phyloP scores from a whole-genome alignment of 495 filamentous ascomycete species.

The Neurospora sp. region DNA sequence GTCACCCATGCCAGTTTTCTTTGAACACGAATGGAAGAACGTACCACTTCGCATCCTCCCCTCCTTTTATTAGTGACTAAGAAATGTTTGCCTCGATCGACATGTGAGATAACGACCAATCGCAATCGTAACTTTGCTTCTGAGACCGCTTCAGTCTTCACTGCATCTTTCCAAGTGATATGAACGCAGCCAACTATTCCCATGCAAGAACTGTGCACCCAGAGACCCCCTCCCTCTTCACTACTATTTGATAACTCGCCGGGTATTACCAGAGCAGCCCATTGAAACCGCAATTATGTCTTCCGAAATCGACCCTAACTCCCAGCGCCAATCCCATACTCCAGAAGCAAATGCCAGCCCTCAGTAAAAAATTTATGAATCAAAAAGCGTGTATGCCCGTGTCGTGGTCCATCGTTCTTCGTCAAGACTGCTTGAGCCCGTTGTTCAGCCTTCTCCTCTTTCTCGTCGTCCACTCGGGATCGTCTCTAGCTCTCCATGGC shows the following conservation, averaged over 20 bases:
- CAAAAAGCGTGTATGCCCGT: background rate
- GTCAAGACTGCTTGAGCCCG: background rate
- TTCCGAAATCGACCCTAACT: background rate
- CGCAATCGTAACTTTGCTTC: background rate
- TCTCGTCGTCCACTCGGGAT: constrained; percentile 35
- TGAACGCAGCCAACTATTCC: background rate
- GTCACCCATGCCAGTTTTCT: background rate
- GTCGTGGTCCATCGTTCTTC: background rate
- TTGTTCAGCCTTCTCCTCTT: background rate
- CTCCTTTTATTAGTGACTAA: background rate
- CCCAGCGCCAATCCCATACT: background rate
- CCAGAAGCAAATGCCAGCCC: background rate
- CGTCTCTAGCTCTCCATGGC: constrained; percentile 37
- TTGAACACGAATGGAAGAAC: background rate
- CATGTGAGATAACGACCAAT: background rate
- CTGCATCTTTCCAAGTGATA: background rate
- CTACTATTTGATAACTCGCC: background rate
- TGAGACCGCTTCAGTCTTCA: background rate
- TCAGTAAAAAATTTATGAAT: background rate
- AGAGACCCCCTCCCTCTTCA: background rate
- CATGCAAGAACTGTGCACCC: background rate
- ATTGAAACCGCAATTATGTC: background rate
- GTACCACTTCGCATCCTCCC: background rate
- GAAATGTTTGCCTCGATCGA: background rate
- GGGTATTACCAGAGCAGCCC: background rate